These are phyloP conservation scores for Stemphylium beticola DNA, from an alignment of 2,329 filamentous ascomycete species.

Conservation along the genomic window DNA sequence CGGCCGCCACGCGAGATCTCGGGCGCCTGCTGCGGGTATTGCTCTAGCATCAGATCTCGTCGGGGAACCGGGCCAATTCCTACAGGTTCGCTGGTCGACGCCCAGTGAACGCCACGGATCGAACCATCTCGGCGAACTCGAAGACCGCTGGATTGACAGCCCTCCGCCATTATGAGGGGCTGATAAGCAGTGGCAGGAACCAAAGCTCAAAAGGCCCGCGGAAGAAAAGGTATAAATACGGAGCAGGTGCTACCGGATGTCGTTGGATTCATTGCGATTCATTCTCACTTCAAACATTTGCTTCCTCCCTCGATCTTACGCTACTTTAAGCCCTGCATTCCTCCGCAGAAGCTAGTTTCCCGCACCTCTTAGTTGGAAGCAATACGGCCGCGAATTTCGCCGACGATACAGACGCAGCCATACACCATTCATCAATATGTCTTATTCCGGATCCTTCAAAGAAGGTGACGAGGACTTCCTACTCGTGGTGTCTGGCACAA, in stretches of 20 bases:
- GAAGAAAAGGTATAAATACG: constrained; percentile 6
- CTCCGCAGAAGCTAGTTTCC: too few relatives aligned
- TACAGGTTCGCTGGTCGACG: not conserved
- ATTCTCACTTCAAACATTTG: not conserved
- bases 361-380: not conserved
- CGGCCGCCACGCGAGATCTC: constrained; percentile 1
- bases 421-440: constrained; percentile 10
- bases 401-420: not conserved
- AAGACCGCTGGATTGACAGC: not conserved
- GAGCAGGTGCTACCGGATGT: constrained; percentile 5
- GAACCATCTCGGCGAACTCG: not conserved
- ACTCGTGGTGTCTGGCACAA: constrained; percentile 37
- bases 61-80: constrained; percentile 9
- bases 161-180: not conserved
- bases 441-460: constrained; percentile 19
- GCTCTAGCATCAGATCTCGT: not conserved
- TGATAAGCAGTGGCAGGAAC: not conserved
- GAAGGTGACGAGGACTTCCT: constrained; percentile 37
- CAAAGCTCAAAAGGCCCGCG: not conserved
- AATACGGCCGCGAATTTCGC: not conserved
- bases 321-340: too few relatives aligned
- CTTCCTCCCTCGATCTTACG: too few relatives aligned
- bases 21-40: not conserved
- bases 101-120: not conserved
- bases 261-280: not conserved